Percentiles rank a stretch among this genome's conserved stretches.
phyloP scores from a whole-genome alignment of 2,329 filamentous ascomycete genomes.

The Cercospora citrullina region DNA sequence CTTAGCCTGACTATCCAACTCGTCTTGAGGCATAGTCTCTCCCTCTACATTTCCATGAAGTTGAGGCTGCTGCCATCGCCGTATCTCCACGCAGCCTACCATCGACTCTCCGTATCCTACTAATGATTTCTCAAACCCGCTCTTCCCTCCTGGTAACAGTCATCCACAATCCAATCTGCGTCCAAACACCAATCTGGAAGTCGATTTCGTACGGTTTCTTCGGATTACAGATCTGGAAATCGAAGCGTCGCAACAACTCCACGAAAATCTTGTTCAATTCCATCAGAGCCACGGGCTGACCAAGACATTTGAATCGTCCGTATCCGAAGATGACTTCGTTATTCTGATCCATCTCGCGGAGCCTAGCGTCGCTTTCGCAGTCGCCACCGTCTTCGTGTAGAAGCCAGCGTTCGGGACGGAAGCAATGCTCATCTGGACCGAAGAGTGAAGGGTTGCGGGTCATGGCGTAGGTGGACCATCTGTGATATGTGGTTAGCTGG shows the following conservation, averaged over 20 bases:
- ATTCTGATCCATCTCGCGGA: constrained; percentile 14
- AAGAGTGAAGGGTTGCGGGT: constrained; percentile 7
- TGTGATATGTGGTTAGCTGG: background rate
- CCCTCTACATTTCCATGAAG: no score
- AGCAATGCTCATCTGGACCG: constrained; percentile 11
- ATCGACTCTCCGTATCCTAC: no score
- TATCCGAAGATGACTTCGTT: constrained; percentile 36
- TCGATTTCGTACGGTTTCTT: constrained; percentile 10
- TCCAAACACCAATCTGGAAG: constrained; percentile 13
- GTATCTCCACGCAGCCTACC: no score
- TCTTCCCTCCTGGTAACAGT: background rate
- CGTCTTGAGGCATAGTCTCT: no score
- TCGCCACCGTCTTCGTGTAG: constrained; percentile 11
- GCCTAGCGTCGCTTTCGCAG: constrained; percentile 6
- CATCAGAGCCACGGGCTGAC: constrained; percentile 38
- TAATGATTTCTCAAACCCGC: background rate
- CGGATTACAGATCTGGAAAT: constrained; percentile 12
- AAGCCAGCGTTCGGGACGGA: constrained; percentile 22
- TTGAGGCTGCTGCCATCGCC: no score
- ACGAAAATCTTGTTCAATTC: constrained; percentile 32
- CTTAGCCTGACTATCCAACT: no score
- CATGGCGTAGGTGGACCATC: constrained; percentile 28
- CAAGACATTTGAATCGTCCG: constrained; percentile 30
- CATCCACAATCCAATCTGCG: constrained; percentile 21
- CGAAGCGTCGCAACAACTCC: constrained; percentile 11